Evolutionary conservation across 2,329 filamentous ascomycete species (phyloP).

Genomic region (Furcasterigmium furcatum): DNA sequence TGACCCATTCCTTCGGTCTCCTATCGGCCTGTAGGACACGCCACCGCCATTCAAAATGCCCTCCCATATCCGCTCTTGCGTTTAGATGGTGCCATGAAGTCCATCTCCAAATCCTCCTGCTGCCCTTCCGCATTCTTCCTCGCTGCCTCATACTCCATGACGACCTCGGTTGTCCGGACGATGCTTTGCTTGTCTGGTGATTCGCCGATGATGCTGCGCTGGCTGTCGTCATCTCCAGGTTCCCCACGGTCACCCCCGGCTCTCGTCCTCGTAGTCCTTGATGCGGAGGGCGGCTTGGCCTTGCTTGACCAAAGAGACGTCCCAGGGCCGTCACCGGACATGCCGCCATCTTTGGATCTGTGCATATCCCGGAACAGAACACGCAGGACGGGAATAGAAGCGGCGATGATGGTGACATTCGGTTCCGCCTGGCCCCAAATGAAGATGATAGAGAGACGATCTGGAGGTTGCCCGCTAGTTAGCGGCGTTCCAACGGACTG

Average conservation of each 20-base stretch:
- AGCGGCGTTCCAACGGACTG: not conserved
- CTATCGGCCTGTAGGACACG: too few relatives aligned
- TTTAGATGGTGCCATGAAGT: too few relatives aligned
- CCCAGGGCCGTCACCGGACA: too few relatives aligned
- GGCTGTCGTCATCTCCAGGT: conserved; percentile 7
- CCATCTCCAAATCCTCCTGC: not conserved
- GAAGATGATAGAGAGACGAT: conserved; percentile 3
- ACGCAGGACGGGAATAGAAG: conserved; percentile 8
- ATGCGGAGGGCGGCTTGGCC: too few relatives aligned
- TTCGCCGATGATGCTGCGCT: conserved; percentile 9
- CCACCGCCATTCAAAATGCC: too few relatives aligned
- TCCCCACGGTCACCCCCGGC: not conserved
- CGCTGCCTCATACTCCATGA: conserved; percentile 9
- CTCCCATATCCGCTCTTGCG: too few relatives aligned
- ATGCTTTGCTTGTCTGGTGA: conserved; percentile 9
- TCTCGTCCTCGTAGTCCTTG: not conserved
- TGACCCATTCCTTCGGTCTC: too few relatives aligned
- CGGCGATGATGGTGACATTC: conserved; percentile 10
- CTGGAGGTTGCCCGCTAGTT: not conserved
- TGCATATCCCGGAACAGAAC: conserved; percentile 8
- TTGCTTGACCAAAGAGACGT: too few relatives aligned
- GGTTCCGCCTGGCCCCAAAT: conserved; percentile 9
- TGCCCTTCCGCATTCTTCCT: not conserved
- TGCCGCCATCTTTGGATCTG: not conserved
- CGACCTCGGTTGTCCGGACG: conserved; percentile 11